Evolutionary conservation across 208 protist genomes (phyloP).

Genomic region (Wallacemonas sp.): DNA sequence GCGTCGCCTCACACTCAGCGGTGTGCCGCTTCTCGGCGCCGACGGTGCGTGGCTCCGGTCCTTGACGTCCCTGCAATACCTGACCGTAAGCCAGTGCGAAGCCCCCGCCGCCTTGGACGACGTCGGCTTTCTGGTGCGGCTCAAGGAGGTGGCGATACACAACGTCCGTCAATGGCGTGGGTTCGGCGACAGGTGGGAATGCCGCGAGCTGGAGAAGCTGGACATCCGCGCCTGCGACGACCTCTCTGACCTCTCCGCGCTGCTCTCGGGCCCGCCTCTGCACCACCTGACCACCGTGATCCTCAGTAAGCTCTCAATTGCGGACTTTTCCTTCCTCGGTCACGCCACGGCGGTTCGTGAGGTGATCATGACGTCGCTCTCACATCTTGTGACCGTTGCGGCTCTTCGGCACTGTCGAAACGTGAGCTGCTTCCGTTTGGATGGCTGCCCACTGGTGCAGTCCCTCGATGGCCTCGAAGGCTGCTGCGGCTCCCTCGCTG

Average conservation of each 20-base stretch:
- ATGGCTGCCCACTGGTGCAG: not conserved
- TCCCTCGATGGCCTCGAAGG: not conserved
- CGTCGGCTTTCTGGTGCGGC: not conserved
- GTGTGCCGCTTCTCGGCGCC: not conserved
- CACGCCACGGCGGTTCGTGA: not conserved
- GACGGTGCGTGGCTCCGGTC: not conserved
- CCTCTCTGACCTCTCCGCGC: not conserved
- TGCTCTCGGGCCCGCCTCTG: not conserved
- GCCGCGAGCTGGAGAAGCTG: not conserved
- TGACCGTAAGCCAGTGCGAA: not conserved
- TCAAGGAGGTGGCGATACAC: not conserved
- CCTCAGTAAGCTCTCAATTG: not conserved
- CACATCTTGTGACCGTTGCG: not conserved
- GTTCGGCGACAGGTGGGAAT: not conserved
- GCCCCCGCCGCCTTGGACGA: not conserved
- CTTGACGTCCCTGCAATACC: not conserved
- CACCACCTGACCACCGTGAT: not conserved
- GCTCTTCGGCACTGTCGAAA: not conserved
- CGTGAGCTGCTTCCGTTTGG: not conserved
- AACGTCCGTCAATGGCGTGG: not conserved
- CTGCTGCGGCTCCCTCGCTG: not conserved
- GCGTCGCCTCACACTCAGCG: not conserved
- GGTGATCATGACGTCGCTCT: not conserved
- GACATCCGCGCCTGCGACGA: not conserved
- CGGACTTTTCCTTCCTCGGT: not conserved